Evolutionary conservation across 2,329 filamentous ascomycete species (phyloP).

Genomic region (Penicillium fuscoglaucum): DNA sequence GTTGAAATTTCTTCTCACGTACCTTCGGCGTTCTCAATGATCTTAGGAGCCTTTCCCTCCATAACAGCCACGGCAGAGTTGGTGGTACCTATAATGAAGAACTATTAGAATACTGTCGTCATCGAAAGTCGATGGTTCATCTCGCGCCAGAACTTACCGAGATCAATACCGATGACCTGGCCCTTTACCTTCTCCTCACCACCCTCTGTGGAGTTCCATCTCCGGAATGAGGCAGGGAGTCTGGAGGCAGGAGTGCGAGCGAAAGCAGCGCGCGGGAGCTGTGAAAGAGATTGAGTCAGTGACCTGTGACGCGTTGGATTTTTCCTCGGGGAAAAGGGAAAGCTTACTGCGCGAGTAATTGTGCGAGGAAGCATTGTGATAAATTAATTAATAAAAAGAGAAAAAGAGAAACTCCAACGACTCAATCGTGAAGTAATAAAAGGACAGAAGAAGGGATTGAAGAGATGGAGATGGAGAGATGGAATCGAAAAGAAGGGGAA

Average conservation of each 20-base stretch:
- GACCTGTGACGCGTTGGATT: conserved; percentile 18
- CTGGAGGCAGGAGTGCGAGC: conserved; percentile 68
- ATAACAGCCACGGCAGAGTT: conserved; percentile 97
- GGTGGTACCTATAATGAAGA: conserved; percentile 65
- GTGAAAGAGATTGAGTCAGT: conserved; percentile 26
- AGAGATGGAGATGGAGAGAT: conserved; percentile 22
- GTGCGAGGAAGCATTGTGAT: conserved; percentile 70
- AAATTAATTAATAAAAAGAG: conserved; percentile 40
- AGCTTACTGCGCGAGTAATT: conserved; percentile 71
- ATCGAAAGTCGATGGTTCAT: not conserved
- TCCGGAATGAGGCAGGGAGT: conserved; percentile 69
- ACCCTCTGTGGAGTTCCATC: conserved; percentile 54
- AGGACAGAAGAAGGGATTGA: conserved; percentile 19
- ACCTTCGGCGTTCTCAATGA: conserved; percentile 98
- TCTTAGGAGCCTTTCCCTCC: conserved; percentile 93
- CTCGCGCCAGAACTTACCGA: conserved; percentile 61
- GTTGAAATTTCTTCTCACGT: conserved; percentile 34
- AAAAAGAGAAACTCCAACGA: conserved; percentile 34
- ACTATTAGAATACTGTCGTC: conserved; percentile 18
- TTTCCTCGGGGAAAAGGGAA: conserved; percentile 6
- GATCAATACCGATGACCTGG: conserved; percentile 95
- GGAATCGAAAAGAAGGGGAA: conserved; percentile 24
- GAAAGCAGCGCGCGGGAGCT: conserved; percentile 79
- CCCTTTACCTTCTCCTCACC: conserved; percentile 83
- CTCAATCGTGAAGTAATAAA: conserved; percentile 35